Evolutionary conservation across 495 filamentous ascomycete genomes (phyloP), one percentile per base, ranked within the genome.

Genomic region (Penicillium odoratum): DNA sequence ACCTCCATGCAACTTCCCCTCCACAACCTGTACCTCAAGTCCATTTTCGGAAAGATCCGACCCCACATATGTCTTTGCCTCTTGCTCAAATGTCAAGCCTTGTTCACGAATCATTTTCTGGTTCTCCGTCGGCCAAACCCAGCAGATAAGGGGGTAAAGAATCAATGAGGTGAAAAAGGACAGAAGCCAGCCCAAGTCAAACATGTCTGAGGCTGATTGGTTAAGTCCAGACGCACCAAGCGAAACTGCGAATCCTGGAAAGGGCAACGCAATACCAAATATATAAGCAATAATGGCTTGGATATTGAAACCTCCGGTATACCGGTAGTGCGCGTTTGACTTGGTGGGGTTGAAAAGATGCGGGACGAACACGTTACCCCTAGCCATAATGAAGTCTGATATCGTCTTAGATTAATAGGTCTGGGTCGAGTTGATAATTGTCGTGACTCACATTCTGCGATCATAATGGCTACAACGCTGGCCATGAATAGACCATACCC

Each of bases 401-500:
- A 9, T 29, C 4, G 33, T 36, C 33, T 9, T 10, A 21, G 21
- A 21, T 21, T 21, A 21, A 36, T 36, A 13, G 33, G 33, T 36
- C 33, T 1, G 9, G 13, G 4, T 9, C 2, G 33, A 36, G 9
- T 33, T 33, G 31, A 10, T 10, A 13, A 25, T 48, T 5, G 2
- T 5, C 21, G 7, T 18, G 15, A 33, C 25, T 16, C 13, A 33
- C 21, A 49, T 0, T 40, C 38, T n/a, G 38, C 38, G n/a, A 40
- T 40, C 38, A 40, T 40, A 5, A 52, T 36, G 5, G 49, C 45
- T 8, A 25, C n/a, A 42, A 30, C 16, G 8, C 31, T 16, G 0
- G 28, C 49, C 49, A 52, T 38, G 33, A 52, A 52, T 2, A 52
- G 16, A 16, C 34, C 34, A 16, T 52, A 52, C 25, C 49, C 34